Base-by-base conservation (phyloP, 768 basidiomycete species). In the Agrocybe praecox region DNA sequence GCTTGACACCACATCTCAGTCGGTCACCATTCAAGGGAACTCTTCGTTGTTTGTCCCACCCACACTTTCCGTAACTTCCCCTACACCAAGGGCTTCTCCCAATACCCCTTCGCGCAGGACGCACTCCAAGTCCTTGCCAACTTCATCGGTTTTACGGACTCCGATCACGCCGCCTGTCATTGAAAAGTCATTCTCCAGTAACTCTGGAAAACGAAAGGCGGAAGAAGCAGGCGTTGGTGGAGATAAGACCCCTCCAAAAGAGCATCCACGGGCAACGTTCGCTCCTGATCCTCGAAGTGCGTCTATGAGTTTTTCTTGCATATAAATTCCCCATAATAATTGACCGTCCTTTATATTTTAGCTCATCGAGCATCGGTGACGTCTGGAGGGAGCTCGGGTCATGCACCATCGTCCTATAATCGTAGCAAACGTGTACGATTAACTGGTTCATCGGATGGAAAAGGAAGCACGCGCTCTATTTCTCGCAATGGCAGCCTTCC, bases 361-460 rank as follows among this genome's bases (percentile, higher is more conserved):
- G 84, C 79, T 46, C 82, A 84, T 59, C 82, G 84, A 32, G 71
- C 79, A 29, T 86, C 85, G 34, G 76, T 67, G 17, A 74, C 66
- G 21, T 78, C 78, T 18, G 69, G 36, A 40, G 36, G 67, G 32
- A 71, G 75, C 18, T 76, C 82, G 7, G 80, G 81, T 15, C 80
- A 80, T 57, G 86, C 88, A 0, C 90, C 90, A 0, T 89, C 90
- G 1, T 88, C 89, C 6, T 91, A 82, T 63, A 80, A 84, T 59
- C 83, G 84, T 59, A 69, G 68, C 44, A 92, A 92, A 68, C 84
- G 90, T 56, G 85, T 85, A 10, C 81, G 85, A 24, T 67, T 90
- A 34, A 83, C 86, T 3, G 69, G 70, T 19, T 64, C 74, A 8
- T 68, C 74, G 17, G 76, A 80, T 46, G 68, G 73, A 9, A 74